These are phyloP conservation scores for Hypoxylon sp. DNA, from an alignment of 2,329 filamentous ascomycete species.

Conservation along the genomic window DNA sequence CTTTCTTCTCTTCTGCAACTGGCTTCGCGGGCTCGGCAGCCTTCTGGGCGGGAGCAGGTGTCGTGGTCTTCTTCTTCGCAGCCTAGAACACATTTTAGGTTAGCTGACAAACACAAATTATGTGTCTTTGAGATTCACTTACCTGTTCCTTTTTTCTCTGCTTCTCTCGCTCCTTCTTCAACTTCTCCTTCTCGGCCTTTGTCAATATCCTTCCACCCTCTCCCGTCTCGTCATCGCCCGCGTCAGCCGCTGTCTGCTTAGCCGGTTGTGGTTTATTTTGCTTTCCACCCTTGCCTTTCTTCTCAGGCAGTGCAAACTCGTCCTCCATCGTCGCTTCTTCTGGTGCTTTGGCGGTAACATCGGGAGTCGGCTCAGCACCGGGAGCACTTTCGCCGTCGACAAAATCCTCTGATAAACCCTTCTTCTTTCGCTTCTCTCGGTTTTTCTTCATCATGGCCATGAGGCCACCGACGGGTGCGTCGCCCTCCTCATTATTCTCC, in stretches of 20 bases:
- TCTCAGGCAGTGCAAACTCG: slow-evolving; percentile 86
- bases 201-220: slow-evolving; percentile 82
- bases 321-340: slow-evolving; percentile 87
- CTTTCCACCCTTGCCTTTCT: slow-evolving; percentile 75
- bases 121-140: slow-evolving; percentile 19
- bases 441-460: slow-evolving; percentile 87
- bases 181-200: slow-evolving; percentile 98
- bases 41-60: slow-evolving; percentile 66
- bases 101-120: slow-evolving; percentile 2
- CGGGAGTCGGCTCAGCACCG: slow-evolving; percentile 59
- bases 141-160: slow-evolving; percentile 98
- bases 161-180: slow-evolving; percentile 99
- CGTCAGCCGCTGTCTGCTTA: slow-evolving; percentile 58
- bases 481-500: slow-evolving; percentile 68
- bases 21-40: slow-evolving; percentile 70
- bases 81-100: slow-evolving; percentile 66
- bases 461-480: slow-evolving; percentile 74
- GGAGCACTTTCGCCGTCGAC: slow-evolving; percentile 76
- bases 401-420: slow-evolving; percentile 81
- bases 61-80: slow-evolving; percentile 83
- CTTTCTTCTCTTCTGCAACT: slow-evolving; percentile 65
- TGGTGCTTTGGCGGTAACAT: slow-evolving; percentile 78
- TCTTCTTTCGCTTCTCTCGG: slow-evolving; percentile 91
- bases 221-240: slow-evolving; percentile 66
- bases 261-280: slow-evolving; percentile 62